phyloP scores from a whole-genome alignment of 2,329 filamentous ascomycete genomes.

The Elsinoe batatas region DNA sequence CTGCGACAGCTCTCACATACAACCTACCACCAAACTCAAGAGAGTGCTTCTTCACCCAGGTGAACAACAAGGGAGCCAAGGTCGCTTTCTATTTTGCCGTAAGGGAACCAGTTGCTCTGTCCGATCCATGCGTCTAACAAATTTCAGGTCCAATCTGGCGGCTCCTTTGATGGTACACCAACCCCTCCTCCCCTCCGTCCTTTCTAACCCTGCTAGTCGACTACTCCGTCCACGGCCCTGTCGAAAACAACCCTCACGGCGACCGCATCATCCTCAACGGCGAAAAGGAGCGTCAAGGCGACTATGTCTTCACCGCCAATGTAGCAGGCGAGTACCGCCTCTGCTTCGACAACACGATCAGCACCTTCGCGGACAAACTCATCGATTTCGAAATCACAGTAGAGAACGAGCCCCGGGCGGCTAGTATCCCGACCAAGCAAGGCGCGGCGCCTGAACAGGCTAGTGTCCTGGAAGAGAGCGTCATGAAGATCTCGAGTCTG shows the following conservation, averaged over 20 bases:
- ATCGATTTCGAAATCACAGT: constrained; percentile 98
- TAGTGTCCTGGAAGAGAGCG: constrained; percentile 77
- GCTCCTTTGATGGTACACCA: constrained; percentile 54
- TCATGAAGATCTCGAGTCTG: constrained; percentile 88
- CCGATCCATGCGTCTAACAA: not conserved
- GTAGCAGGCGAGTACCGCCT: constrained; percentile 84
- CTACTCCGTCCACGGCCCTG: constrained; percentile 76
- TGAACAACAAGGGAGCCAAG: constrained; percentile 72
- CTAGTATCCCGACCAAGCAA: constrained; percentile 77
- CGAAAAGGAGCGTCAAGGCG: constrained; percentile 84
- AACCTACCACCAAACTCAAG: constrained; percentile 83
- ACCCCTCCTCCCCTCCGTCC: not conserved
- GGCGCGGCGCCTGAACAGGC: constrained; percentile 85
- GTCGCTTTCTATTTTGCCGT: constrained; percentile 98
- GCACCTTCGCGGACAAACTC: constrained; percentile 88
- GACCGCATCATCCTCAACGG: constrained; percentile 76
- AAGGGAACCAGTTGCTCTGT: constrained; percentile 26
- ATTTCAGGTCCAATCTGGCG: constrained; percentile 84
- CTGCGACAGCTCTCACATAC: constrained; percentile 89
- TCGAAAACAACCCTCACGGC: constrained; percentile 27
- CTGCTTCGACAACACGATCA: constrained; percentile 99
- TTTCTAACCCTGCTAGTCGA: constrained; percentile 48
- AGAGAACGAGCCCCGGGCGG: constrained; percentile 70
- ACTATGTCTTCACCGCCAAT: constrained; percentile 94
- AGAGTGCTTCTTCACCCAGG: constrained; percentile 84